Evolutionary conservation across 2,329 filamentous ascomycete genomes (phyloP).

Genomic region (Curvularia hawaiiensis): DNA sequence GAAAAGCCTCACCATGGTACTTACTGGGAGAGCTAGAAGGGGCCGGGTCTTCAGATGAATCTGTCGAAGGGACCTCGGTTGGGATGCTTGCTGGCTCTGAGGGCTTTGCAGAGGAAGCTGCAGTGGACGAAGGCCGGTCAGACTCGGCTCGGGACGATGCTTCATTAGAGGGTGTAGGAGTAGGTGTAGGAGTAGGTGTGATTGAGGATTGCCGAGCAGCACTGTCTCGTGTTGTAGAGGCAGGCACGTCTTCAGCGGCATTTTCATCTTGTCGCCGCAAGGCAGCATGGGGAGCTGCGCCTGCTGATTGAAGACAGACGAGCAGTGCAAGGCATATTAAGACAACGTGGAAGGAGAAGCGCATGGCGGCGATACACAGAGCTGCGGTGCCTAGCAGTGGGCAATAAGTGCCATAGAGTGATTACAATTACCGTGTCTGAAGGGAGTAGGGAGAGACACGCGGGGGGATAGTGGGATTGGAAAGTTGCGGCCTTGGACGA

Average conservation of each 20-base stretch:
- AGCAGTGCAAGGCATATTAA: slow-evolving; percentile 34
- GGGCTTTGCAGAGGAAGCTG: slow-evolving; percentile 18
- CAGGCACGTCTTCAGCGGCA: slow-evolving; percentile 20
- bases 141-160: slow-evolving; percentile 22
- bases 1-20: neutral
- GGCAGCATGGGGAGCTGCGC: slow-evolving; percentile 28
- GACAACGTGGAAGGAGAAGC: slow-evolving; percentile 30
- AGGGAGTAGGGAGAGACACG: neutral
- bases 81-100: slow-evolving; percentile 19
- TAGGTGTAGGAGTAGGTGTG: slow-evolving; percentile 6
- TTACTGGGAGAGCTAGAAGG: slow-evolving; percentile 30
- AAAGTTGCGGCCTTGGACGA: slow-evolving; percentile 9
- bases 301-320: slow-evolving; percentile 32
- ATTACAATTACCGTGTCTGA: slow-evolving; percentile 22
- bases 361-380: slow-evolving; percentile 32
- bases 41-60: slow-evolving; percentile 22
- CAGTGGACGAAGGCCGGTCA: slow-evolving; percentile 18
- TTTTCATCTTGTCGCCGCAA: slow-evolving; percentile 41
- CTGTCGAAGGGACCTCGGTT: slow-evolving; percentile 24
- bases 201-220: slow-evolving; percentile 23
- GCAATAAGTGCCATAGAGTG: slow-evolving; percentile 31
- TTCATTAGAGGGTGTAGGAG: slow-evolving; percentile 19
- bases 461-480: slow-evolving; percentile 8
- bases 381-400: slow-evolving; percentile 18
- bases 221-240: slow-evolving; percentile 17